Percentiles rank a stretch among this genome's conserved stretches.
phyloP scores from a whole-genome alignment of 164 flowering plant genomes.

The Vitis rupestris region DNA sequence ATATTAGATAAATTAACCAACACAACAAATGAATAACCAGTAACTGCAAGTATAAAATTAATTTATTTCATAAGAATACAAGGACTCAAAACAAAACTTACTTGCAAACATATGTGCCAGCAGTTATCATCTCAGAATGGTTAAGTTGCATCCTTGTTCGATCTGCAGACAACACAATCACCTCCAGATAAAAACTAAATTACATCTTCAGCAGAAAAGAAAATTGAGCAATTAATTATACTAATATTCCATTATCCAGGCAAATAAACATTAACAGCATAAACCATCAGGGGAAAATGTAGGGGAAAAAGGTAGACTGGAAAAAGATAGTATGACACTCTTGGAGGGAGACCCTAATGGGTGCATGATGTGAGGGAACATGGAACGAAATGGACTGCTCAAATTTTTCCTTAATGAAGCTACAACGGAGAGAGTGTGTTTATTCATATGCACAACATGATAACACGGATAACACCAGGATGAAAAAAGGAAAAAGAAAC shows the following conservation, averaged over 20 bases:
- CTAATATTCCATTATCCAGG: not conserved
- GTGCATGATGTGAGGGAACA: not conserved
- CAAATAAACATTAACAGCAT: not conserved
- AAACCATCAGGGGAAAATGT: not conserved
- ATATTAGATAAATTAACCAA: too few species aligned
- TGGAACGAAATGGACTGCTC: not conserved
- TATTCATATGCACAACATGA: too few species aligned
- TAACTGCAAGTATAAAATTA: too few species aligned
- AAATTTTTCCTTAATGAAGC: not conserved
- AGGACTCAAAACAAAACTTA: slow-evolving; percentile 28
- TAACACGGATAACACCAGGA: too few species aligned
- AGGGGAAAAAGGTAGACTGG: not conserved
- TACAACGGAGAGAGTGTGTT: not conserved
- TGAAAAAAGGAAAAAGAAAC: not conserved
- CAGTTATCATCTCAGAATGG: slow-evolving; percentile 71
- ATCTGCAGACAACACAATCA: slow-evolving; percentile 38
- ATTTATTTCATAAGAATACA: too few species aligned
- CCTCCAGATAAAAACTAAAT: not conserved
- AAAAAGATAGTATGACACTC: not conserved
- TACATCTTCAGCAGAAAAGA: not conserved
- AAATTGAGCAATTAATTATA: slow-evolving; percentile 3
- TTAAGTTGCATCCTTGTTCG: slow-evolving; percentile 63
- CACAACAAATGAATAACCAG: too few species aligned
- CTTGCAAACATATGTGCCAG: slow-evolving; percentile 69
- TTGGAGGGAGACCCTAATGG: not conserved